phyloP scores from a whole-genome alignment of 1,284 basidiomycete species.

The Irpex rosettiformis region DNA sequence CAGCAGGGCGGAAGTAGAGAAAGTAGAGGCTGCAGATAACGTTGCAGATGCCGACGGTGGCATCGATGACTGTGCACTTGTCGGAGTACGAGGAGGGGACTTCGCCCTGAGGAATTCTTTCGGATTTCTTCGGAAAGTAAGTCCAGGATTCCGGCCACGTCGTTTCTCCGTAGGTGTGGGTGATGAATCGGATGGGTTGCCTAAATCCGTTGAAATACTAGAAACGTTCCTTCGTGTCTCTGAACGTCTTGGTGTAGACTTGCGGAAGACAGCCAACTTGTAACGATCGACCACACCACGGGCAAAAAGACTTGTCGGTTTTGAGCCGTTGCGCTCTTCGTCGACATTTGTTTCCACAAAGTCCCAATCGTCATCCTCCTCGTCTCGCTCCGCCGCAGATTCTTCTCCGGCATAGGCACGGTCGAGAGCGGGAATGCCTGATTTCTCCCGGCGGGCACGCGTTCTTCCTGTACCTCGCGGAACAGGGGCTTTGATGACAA shows the following conservation, averaged over 20 bases:
- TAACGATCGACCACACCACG: constrained; percentile 83
- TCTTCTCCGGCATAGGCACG: constrained; percentile 58
- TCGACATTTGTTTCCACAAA: constrained; percentile 72
- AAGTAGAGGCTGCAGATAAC: constrained; percentile 41
- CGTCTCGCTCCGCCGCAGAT: constrained; percentile 51
- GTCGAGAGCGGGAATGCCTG: constrained; percentile 74
- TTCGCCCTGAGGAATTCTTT: constrained; percentile 68
- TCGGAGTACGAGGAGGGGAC: constrained; percentile 53
- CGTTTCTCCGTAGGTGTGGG: constrained; percentile 53
- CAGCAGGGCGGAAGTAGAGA: constrained; percentile 48
- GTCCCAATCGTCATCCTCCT: constrained; percentile 85
- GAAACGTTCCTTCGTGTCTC: constrained; percentile 42
- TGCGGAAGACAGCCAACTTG: constrained; percentile 77
- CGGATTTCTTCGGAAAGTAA: constrained; percentile 70
- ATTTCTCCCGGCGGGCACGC: constrained; percentile 62
- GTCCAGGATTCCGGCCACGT: constrained; percentile 59
- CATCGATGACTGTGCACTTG: constrained; percentile 40
- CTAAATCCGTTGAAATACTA: constrained; percentile 51
- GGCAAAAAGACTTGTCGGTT: constrained; percentile 75
- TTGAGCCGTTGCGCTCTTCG: constrained; percentile 75
- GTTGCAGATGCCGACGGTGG: constrained; percentile 29
- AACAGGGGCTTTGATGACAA: constrained; percentile 28
- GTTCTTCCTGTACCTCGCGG: constrained; percentile 22
- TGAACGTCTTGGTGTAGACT: constrained; percentile 57
- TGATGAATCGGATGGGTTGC: constrained; percentile 31